Evolutionary conservation across 768 basidiomycete species (phyloP), one percentile per base, ranked within the genome.

Genomic region (Kwoniella europaea): DNA sequence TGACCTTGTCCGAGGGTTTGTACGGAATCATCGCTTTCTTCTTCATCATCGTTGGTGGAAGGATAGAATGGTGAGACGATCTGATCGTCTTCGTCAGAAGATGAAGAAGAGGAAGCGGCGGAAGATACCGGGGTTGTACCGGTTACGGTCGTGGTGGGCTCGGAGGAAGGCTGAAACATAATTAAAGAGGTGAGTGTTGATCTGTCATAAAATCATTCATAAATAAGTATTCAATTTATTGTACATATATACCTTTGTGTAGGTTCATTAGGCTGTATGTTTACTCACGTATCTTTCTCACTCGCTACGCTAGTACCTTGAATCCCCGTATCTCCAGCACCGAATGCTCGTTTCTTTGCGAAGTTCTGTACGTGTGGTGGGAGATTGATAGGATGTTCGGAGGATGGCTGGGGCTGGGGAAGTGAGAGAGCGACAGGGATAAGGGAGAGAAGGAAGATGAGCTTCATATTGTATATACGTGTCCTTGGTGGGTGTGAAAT

Each of bases 171-270:
- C 24, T 61, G 35, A 10, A 61, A 61, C 41, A 61, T 35, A 2
- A 61, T 22, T 22, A 61, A 43, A 18, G 59, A 61, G 43, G 59
- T 61, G 13, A 61, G 22, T 6, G 59, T 61, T 61, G 59, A 61
- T 16, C 59, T 61, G 24, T 20, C 35, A 35, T 35, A 35, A 55
- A 18, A 56, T 18, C 46, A 16, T 3, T 46, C 44, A 46, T 18
- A 46, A 16, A 50, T 50, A 0, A 50, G 46, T 18, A 3, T 18
- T 50, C 46, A 10, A 10, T 6, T 10, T 18, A 18, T 1, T 18
- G 18, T 20, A n/a, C 22, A n/a, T 12, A 22, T 56, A 27, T 27
- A n/a, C n/a, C n/a, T n/a, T n/a, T n/a, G n/a, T n/a, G n/a, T n/a
- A n/a, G n/a, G n/a, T n/a, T n/a, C n/a, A n/a, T n/a, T n/a, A n/a